Evolutionary conservation across 169 alveolate species (phyloP), one percentile per base, ranked within the genome.

Genomic region (Babesia bigemina): DNA sequence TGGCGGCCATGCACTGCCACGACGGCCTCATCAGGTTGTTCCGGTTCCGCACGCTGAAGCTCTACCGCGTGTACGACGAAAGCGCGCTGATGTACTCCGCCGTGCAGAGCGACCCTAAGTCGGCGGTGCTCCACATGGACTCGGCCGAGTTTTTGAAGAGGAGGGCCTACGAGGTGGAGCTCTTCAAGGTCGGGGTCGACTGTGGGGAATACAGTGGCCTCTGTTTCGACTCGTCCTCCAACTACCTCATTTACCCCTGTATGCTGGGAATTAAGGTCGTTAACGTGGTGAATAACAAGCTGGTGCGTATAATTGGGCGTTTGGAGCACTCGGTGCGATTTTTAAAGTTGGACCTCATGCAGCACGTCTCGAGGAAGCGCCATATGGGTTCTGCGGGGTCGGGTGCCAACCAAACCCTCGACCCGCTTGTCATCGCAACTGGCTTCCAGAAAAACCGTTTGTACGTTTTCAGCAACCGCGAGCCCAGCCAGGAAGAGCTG

Each of bases 201-300:
- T 55, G 69, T 49, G 57, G 85, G 57, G 92, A 86, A 47, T 61
- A 78, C 61, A 72, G 94, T 76, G 85, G 87, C 88, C 52, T 84
- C 93, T 73, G 85, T 61, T 97, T 97, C 81, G 99, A 98, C 86
- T 98, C 97, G 71, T 93, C 98, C 57, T 95, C 95, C 49, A 91
- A 90, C 73, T 95, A 93, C 81, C 75, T 97, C 52, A 87, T 95
- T 57, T 96, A 94, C 83, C 96, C 99, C 2, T 86, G 96, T 14
- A 87, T 94, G 67, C 87, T 95, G 56, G 99, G 99, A 28, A 93
- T 98, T 44, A 95, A 96, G 85, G 90, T 97, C 21, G 93, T 93
- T 14, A 93, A 93, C 72, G 61, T 93, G 29, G 69, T 66, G 7
- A 89, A 91, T 14, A 91, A 92, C 74, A 87, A 76, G 90, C 75